Evolutionary conservation across 345 rosid species (phyloP), one percentile per base, ranked within the genome.

Genomic region (Heritiera fomes): DNA sequence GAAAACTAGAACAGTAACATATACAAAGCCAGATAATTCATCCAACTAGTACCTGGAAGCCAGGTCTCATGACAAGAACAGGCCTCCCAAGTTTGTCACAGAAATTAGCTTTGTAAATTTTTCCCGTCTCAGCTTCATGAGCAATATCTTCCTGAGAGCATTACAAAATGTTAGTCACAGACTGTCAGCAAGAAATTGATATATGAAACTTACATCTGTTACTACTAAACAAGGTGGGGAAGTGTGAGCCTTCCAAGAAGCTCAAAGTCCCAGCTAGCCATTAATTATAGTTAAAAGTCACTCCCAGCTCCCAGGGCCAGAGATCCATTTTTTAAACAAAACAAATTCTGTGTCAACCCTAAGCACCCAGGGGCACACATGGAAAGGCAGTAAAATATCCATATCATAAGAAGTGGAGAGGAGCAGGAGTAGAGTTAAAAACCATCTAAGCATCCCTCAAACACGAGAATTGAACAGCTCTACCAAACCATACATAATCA

Each of bases 61-160:
- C 88, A 4, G 97, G 97, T 83, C 85, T 86, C 90, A 87, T 79
- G 34, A 87, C 81, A 71, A 88, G 84, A 74, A 89, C 88, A 14
- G 84, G 73, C 79, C 91, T 87, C 74, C 92, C 92, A 66, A 79
- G 59, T 81, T 84, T 91, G 62, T 89, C 92, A 23, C 77, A 76
- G 77, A 53, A 91, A 62, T 83, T 81, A 28, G 97, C 87, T 80
- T 88, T 82, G 82, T 90, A 91, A 41, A 89, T 81, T 82, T 91
- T 93, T n/a, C 95, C 97, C 1, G 91, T 89, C 83, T 87, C 87
- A 30, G 94, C 98, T 88, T 93, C 98, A 41, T 50, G 63, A 56
- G 91, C 87, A 75, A 90, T 71, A 78, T 93, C 90, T 69, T 91
- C 93, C 97, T 93, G 71, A 50, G 13, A 71, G 78, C 10, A 52